Conservation (phyloP, 345 rosid species). For the Eucalyptus sideroxylon region DNA sequence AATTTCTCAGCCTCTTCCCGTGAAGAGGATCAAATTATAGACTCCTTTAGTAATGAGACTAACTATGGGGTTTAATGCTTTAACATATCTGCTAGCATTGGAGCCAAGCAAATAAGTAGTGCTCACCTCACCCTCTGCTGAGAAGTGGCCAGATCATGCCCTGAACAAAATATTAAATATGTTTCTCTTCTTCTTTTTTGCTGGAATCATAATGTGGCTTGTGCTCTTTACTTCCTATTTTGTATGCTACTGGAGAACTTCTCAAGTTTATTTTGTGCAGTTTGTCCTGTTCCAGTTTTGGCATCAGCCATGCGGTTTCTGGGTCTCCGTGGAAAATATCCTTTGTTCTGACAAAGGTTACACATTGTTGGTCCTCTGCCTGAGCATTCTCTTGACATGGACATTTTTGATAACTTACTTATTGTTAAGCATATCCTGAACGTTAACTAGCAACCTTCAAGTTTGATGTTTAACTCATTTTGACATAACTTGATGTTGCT, state of each 20-base stretch:
- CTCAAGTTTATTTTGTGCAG: slow-evolving; percentile 27
- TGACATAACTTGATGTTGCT: not conserved
- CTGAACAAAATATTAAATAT: not conserved
- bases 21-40: not conserved
- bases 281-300: slow-evolving; percentile 25
- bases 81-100: not conserved
- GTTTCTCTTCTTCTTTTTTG: not conserved
- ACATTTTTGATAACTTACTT: not conserved
- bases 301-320: slow-evolving; percentile 25
- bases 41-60: not conserved
- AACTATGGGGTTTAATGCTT: not conserved
- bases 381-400: not conserved
- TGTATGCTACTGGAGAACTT: not conserved
- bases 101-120: not conserved
- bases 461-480: not conserved
- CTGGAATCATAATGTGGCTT: not conserved
- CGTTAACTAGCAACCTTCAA: not conserved
- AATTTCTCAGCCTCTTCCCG: not conserved
- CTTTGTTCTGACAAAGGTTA: slow-evolving; percentile 24
- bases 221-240: not conserved
- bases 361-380: slow-evolving; percentile 9
- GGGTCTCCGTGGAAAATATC: slow-evolving; percentile 16
- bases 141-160: not conserved
- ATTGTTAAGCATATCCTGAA: not conserved
- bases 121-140: not conserved